phyloP scores from a whole-genome alignment of 108 stramenopile species.

The Mayamaea pseudoterrestris region DNA sequence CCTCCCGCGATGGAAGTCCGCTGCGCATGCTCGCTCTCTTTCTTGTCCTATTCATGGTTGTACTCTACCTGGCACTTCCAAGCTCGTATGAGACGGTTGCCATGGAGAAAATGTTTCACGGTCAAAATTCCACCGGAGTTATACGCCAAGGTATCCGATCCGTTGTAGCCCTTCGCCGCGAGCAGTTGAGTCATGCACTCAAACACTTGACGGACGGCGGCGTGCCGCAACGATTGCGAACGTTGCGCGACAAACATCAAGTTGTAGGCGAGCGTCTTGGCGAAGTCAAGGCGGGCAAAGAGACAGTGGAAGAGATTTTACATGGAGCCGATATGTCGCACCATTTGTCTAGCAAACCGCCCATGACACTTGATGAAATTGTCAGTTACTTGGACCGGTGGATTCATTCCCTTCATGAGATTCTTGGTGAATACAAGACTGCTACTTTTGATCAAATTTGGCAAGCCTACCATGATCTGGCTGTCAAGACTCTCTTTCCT shows the following conservation, averaged over 20 bases:
- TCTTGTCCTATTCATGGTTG: too few relatives aligned
- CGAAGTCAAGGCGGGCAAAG: constrained; percentile 60
- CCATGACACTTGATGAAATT: constrained; percentile 65
- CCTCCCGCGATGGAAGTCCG: too few relatives aligned
- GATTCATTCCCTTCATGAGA: constrained; percentile 48
- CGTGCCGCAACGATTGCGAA: constrained; percentile 34
- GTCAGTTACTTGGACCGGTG: constrained; percentile 42
- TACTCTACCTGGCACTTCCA: too few relatives aligned
- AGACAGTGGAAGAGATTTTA: constrained; percentile 66
- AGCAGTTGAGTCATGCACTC: constrained; percentile 21
- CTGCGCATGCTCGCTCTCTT: too few relatives aligned
- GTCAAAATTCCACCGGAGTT: not conserved
- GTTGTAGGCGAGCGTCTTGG: constrained; percentile 63
- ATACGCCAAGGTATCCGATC: not conserved
- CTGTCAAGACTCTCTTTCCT: constrained; percentile 60
- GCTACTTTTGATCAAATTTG: constrained; percentile 67
- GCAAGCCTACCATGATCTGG: constrained; percentile 72
- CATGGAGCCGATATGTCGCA: constrained; percentile 14
- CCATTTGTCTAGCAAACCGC: constrained; percentile 36
- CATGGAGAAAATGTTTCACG: not conserved
- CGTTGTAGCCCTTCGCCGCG: constrained; percentile 8
- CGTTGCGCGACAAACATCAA: constrained; percentile 39
- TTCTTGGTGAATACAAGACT: constrained; percentile 29
- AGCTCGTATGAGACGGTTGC: not conserved
- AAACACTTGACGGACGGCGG: constrained; percentile 26